phyloP scores from a whole-genome alignment of 2,329 filamentous ascomycete species.

The Phaeosphaeria sp. region DNA sequence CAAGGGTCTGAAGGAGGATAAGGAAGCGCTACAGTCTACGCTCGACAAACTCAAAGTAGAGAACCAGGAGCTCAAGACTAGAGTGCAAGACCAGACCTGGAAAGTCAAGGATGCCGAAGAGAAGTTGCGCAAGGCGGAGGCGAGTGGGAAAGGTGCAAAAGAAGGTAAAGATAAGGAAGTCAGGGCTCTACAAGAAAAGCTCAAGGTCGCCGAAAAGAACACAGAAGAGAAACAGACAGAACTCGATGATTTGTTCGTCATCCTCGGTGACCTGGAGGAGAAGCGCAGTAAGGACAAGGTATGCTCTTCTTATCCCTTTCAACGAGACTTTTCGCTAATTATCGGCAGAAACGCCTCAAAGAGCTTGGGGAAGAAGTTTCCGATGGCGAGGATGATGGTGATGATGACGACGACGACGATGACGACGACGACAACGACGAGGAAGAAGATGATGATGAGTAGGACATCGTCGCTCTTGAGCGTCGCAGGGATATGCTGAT shows the following conservation, averaged over 20 bases:
- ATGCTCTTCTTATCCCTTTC: slow-evolving; percentile 1
- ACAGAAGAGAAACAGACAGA: slow-evolving; percentile 54
- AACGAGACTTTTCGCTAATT: slow-evolving; percentile 18
- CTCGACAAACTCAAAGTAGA: slow-evolving; percentile 21
- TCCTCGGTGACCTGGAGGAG: slow-evolving; percentile 56
- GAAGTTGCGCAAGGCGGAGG: slow-evolving; percentile 46
- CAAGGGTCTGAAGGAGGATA: slow-evolving; percentile 49
- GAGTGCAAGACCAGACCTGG: slow-evolving; percentile 51
- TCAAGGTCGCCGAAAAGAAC: slow-evolving; percentile 42
- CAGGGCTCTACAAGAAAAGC: slow-evolving; percentile 56
- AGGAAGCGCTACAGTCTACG: slow-evolving; percentile 23
- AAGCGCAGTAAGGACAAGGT: slow-evolving; percentile 51
- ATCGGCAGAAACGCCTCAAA: slow-evolving; percentile 53
- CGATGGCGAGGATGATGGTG: slow-evolving; percentile 49
- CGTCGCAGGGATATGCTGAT: background rate
- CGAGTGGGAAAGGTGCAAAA: slow-evolving; percentile 8
- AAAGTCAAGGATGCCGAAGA: slow-evolving; percentile 57
- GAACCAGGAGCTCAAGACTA: slow-evolving; percentile 41
- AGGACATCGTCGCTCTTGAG: slow-evolving; percentile 5
- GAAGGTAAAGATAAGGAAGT: slow-evolving; percentile 27
- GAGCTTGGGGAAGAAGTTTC: slow-evolving; percentile 53
- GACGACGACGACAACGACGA: slow-evolving; percentile 33
- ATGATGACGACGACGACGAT: slow-evolving; percentile 36
- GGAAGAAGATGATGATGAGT: slow-evolving; percentile 24
- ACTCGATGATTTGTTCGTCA: slow-evolving; percentile 57